phyloP scores from a whole-genome alignment of 352 stramenopile genomes.

The Phytophthora europaea region DNA sequence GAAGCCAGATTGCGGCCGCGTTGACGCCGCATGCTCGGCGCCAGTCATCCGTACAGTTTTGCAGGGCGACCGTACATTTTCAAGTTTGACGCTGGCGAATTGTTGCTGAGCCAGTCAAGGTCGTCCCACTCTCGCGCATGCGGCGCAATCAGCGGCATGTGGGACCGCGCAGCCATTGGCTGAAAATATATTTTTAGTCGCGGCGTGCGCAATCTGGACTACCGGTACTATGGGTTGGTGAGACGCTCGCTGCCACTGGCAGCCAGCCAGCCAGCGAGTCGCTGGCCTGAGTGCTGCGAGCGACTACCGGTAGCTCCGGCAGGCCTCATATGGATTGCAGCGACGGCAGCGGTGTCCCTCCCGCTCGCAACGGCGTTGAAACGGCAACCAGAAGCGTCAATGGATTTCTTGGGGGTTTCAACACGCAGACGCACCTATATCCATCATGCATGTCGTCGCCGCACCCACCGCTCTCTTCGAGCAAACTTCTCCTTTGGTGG shows the following conservation, averaged over 20 bases:
- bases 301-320: too few species aligned
- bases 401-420: slow-evolving; percentile 15
- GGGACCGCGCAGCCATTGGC: slow-evolving; percentile 21
- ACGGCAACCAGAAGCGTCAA: neutral
- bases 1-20: neutral
- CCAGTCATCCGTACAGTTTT: neutral
- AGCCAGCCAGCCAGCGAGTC: too few species aligned
- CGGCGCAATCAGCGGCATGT: slow-evolving; percentile 27
- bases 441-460: neutral
- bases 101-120: slow-evolving; percentile 23
- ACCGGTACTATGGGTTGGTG: too few species aligned
- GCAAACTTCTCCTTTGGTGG: neutral
- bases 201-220: slow-evolving; percentile 6
- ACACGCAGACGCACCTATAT: neutral
- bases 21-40: neutral
- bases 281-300: neutral
- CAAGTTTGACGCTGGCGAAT: slow-evolving; percentile 16
- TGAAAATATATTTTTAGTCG: slow-evolving; percentile 9
- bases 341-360: neutral
- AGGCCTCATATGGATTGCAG: neutral
- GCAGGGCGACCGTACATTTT: slow-evolving; percentile 8
- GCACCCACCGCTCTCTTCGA: neutral
- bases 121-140: slow-evolving; percentile 11
- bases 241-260: too few species aligned
- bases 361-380: neutral